Conservation (phyloP, 2,329 filamentous ascomycete genomes). For the Calonectria fujianensis region DNA sequence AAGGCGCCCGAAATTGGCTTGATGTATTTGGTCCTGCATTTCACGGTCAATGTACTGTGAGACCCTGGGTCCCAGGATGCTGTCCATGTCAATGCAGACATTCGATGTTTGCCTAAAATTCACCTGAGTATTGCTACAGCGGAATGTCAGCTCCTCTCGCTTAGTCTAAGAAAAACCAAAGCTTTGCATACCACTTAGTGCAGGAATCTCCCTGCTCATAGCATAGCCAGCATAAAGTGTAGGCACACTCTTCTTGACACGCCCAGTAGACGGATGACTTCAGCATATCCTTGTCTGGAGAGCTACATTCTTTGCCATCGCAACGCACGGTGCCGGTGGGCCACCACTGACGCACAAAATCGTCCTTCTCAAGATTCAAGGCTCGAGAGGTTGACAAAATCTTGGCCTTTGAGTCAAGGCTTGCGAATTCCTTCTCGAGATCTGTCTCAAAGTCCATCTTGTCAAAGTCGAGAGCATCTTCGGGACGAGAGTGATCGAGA, state of each 20-base stretch:
- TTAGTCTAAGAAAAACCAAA: background rate
- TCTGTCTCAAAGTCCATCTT: background rate
- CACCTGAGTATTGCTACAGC: background rate
- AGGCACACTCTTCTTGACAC: background rate
- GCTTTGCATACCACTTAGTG: background rate
- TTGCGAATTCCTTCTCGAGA: background rate
- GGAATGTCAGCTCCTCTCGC: background rate
- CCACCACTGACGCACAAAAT: background rate
- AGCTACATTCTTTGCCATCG: background rate
- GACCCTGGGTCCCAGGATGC: background rate
- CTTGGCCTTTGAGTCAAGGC: background rate
- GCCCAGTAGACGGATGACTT: background rate
- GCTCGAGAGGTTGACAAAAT: background rate
- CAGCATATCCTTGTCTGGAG: background rate
- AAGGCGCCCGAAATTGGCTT: too few species aligned
- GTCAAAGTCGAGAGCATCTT: too few species aligned
- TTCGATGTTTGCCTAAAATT: background rate
- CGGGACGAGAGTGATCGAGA: background rate
- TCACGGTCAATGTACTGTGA: background rate
- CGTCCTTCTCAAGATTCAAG: background rate
- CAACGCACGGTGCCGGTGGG: background rate
- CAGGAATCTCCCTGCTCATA: background rate
- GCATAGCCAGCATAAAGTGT: background rate
- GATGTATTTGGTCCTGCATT: background rate
- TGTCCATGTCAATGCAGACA: background rate